Evolutionary conservation across 2,329 filamentous ascomycete species (phyloP).

Genomic region (Epichloe festucae): DNA sequence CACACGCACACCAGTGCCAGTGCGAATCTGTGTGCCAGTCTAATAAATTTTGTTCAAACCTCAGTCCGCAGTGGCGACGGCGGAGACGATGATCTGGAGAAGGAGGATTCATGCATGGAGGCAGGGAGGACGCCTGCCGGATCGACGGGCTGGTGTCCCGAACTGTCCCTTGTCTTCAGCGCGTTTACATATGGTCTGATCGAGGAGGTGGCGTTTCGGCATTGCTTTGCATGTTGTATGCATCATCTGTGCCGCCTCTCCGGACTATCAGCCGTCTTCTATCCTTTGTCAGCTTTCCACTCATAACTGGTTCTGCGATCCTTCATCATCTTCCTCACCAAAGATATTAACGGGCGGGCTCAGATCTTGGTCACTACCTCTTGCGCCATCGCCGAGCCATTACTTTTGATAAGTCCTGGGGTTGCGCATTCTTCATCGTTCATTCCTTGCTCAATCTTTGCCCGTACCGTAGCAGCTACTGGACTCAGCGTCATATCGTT

Average conservation of each 20-base stretch:
- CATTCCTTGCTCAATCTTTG: neutral
- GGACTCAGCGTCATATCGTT: neutral
- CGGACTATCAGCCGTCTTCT: neutral
- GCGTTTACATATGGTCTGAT: too few relatives aligned
- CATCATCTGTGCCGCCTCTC: neutral
- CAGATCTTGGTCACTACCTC: neutral
- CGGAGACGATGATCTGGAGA: too few relatives aligned
- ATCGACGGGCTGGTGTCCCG: too few relatives aligned
- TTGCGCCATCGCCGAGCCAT: neutral
- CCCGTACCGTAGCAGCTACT: neutral
- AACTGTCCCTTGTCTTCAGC: too few relatives aligned
- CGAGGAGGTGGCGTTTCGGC: neutral
- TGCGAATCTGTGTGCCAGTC: too few relatives aligned
- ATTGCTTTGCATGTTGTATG: constrained; percentile 1
- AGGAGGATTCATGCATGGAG: too few relatives aligned
- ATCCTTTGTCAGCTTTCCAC: too few relatives aligned
- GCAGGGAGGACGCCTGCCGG: too few relatives aligned
- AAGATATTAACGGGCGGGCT: neutral
- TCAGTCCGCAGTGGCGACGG: too few relatives aligned
- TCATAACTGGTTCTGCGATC: neutral
- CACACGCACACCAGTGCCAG: too few relatives aligned
- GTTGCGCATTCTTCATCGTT: neutral
- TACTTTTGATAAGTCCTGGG: neutral
- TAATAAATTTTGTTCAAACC: too few relatives aligned
- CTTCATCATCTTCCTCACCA: neutral